phyloP scores from a whole-genome alignment of 768 basidiomycete species.

The Phylloporus arenicola region DNA sequence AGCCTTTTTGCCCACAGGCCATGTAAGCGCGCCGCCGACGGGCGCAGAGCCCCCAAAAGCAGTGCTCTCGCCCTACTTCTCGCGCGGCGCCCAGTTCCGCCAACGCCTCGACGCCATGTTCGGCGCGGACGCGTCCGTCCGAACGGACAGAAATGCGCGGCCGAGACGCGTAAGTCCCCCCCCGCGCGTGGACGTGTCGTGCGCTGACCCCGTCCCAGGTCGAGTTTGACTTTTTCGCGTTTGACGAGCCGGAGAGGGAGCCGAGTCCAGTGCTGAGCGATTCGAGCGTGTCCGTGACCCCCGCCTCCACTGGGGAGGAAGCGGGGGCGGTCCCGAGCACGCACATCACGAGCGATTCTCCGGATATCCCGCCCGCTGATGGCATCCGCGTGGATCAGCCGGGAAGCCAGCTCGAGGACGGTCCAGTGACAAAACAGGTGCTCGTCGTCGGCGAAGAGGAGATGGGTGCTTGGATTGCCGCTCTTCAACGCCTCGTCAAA shows the following conservation, averaged over 20 bases:
- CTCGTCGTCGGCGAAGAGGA: conserved; percentile 3
- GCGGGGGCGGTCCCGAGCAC: conserved; percentile 13
- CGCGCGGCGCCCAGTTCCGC: conserved; percentile 18
- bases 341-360: conserved; percentile 16
- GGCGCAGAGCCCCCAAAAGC: background rate
- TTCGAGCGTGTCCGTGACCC: background rate
- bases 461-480: conserved; percentile 14
- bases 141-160: conserved; percentile 17
- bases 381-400: background rate
- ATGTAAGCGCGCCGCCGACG: background rate
- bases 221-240: conserved; percentile 6
- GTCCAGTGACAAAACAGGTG: background rate
- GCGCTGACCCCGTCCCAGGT: conserved; percentile 4
- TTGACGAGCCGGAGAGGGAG: conserved; percentile 8
- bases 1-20: too few relatives aligned
- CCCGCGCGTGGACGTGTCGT: background rate
- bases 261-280: conserved; percentile 1
- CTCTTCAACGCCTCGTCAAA: conserved; percentile 30
- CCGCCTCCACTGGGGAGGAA: conserved; percentile 4
- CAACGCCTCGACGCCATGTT: conserved; percentile 16
- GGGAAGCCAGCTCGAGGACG: background rate
- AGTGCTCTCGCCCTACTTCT: conserved; percentile 11
- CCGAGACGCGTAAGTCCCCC: conserved; percentile 17
- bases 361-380: conserved; percentile 1
- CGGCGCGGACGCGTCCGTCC: conserved; percentile 18